Evolutionary conservation across 2,329 filamentous ascomycete species (phyloP).

Genomic region (Zalaria obscura): DNA sequence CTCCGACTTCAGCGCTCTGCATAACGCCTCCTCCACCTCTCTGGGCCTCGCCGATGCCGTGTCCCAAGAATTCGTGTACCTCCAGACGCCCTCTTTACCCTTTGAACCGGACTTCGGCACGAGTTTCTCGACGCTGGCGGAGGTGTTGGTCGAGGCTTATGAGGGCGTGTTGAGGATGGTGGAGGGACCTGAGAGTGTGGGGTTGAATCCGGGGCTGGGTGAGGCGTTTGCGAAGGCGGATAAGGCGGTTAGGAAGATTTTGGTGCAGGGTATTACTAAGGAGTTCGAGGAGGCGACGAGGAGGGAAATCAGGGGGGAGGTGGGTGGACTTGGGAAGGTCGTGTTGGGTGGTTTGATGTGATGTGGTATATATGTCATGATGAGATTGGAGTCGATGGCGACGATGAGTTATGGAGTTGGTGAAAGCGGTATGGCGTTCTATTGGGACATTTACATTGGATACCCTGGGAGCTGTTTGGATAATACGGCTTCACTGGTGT

Average conservation of each 20-base stretch:
- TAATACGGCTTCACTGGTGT: too few species aligned
- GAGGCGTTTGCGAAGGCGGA: slow-evolving; percentile 89
- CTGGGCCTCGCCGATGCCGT: slow-evolving; percentile 5
- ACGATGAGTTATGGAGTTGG: too few species aligned
- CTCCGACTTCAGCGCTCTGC: slow-evolving; percentile 18
- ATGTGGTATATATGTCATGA: too few species aligned
- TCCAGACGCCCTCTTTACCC: slow-evolving; percentile 81
- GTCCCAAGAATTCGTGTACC: slow-evolving; percentile 66
- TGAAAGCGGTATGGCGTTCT: too few species aligned
- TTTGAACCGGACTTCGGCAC: slow-evolving; percentile 97
- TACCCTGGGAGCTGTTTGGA: too few species aligned
- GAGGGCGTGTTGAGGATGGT: slow-evolving; percentile 62
- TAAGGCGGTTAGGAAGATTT: slow-evolving; percentile 69
- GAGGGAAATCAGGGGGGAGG: slow-evolving; percentile 57
- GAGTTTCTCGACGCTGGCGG: slow-evolving; percentile 89
- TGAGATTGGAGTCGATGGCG: too few species aligned
- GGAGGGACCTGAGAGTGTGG: slow-evolving; percentile 53
- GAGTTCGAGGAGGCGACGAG: slow-evolving; percentile 88
- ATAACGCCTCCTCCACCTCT: slow-evolving; percentile 5
- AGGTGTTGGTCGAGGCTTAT: slow-evolving; percentile 89
- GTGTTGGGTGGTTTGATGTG: too few species aligned
- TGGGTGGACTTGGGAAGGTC: slow-evolving; percentile 65
- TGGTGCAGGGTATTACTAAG: slow-evolving; percentile 72
- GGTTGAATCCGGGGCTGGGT: slow-evolving; percentile 35
- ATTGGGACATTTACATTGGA: too few species aligned